Evolutionary conservation across 1,284 basidiomycete genomes (phyloP).

Genomic region (Sphagnurus paluster): DNA sequence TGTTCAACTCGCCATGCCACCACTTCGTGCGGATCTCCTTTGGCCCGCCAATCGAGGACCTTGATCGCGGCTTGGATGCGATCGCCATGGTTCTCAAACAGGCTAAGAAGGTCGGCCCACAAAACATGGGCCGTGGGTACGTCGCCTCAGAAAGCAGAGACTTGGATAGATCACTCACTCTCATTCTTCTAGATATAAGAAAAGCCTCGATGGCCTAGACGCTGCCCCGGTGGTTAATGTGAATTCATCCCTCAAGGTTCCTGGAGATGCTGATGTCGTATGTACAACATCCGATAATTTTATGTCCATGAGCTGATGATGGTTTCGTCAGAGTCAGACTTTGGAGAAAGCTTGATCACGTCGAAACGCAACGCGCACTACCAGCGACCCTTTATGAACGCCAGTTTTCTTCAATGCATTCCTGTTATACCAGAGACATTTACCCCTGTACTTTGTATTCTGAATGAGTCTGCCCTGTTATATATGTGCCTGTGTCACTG

Average conservation of each 20-base stretch:
- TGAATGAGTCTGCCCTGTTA: neutral
- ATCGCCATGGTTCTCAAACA: constrained; percentile 78
- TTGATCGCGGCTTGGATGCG: constrained; percentile 87
- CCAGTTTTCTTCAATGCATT: too few species aligned
- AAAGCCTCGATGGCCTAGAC: constrained; percentile 44
- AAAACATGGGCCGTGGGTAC: constrained; percentile 63
- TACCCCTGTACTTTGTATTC: neutral
- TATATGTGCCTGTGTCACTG: constrained; percentile 1
- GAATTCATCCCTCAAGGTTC: constrained; percentile 17
- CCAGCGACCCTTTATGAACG: too few species aligned
- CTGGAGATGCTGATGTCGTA: constrained; percentile 10
- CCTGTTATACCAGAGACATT: too few species aligned
- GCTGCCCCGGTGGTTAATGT: constrained; percentile 20
- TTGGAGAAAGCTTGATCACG: too few species aligned
- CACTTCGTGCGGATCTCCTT: constrained; percentile 87
- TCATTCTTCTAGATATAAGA: constrained; percentile 51
- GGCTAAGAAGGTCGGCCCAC: constrained; percentile 62
- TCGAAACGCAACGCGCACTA: too few species aligned
- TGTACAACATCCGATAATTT: neutral
- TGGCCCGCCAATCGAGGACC: constrained; percentile 81
- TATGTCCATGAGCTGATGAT: neutral
- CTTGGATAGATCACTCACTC: constrained; percentile 2
- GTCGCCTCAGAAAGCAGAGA: constrained; percentile 1
- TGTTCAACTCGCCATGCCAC: constrained; percentile 91
- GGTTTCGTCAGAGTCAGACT: too few species aligned